phyloP scores from a whole-genome alignment of 2,329 filamentous ascomycete species.

The Trichoderma koningii region DNA sequence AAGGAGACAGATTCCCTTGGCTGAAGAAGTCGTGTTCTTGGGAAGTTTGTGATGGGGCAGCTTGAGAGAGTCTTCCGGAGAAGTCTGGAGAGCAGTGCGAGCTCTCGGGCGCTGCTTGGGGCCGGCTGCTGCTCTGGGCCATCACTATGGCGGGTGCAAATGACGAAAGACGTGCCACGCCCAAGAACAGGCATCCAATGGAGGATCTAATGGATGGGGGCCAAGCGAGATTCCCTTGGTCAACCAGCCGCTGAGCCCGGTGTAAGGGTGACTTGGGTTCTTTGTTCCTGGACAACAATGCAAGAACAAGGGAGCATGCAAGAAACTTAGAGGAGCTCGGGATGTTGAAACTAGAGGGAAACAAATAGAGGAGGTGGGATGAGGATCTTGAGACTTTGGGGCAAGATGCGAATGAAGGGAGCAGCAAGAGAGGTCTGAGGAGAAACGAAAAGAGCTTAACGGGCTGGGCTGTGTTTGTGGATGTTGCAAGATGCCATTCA shows the following conservation, averaged over 20 bases:
- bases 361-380: background rate
- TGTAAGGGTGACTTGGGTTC: background rate
- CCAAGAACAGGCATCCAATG: constrained; percentile 21
- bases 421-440: background rate
- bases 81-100: background rate
- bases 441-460: background rate
- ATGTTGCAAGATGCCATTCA: constrained; percentile 25
- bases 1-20: background rate
- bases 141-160: constrained; percentile 31
- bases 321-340: background rate
- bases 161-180: constrained; percentile 35
- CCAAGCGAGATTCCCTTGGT: constrained; percentile 5
- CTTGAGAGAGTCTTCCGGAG: background rate
- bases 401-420: background rate
- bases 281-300: constrained; percentile 19
- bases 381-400: background rate
- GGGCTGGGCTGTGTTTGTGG: background rate
- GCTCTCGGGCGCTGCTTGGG: background rate
- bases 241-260: background rate
- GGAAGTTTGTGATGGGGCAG: background rate
- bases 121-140: background rate
- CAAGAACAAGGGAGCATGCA: constrained; percentile 18
- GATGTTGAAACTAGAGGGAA: background rate
- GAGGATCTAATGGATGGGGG: background rate
- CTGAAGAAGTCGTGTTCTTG: background rate